Evolutionary conservation across 768 basidiomycete species (phyloP), one percentile per base, ranked within the genome.

Genomic region (Mycena epipterygia): DNA sequence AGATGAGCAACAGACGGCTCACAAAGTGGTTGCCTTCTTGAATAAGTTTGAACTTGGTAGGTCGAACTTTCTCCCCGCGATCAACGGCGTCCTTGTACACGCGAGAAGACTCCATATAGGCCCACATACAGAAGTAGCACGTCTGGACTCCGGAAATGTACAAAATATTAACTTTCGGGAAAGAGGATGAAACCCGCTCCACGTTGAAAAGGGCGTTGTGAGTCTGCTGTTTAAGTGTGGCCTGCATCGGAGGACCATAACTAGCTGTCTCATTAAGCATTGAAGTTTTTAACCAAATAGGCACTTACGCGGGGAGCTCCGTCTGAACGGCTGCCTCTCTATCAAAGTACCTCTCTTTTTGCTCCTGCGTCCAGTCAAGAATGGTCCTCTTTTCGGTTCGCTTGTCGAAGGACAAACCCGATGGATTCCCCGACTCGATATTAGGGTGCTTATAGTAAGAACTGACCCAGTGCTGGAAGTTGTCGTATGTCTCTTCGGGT

Each of bases 391-490:
- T 49, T 21, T 57, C 55, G 13, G 60, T 63, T 0, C 55, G 53
- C 41, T 67, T 67, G 6, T n/a, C 61, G 48, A 23, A 67, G 13
- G 65, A 63, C 27, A 72, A 27, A 8, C 65, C 64, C 4, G 48
- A 52, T 17, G 57, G 58, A 32, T 48, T 29, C 2, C 70, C 64
- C 25, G 58, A 48, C 1, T 42, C 58, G 27, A 69, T 65, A 37
- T 73, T 64, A 2, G 78, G 72, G 57, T 74, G 75, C 9, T 79
- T 72, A 44, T 77, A 80, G 70, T 82, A 82, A 7, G 76, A 76
- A 41, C 75, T 74, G 42, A 81, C 79, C 77, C 79, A 80, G n/a
- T 49, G 29, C 21, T 60, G 46, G 67, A 82, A 82, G 19, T 71
- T 71, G 19, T 61, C 49, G 32, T 76, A 77, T 14, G 75, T 11